These are phyloP conservation scores for Daldinia concentrica DNA, from an alignment of 495 filamentous ascomycete species.

Conservation along the genomic window DNA sequence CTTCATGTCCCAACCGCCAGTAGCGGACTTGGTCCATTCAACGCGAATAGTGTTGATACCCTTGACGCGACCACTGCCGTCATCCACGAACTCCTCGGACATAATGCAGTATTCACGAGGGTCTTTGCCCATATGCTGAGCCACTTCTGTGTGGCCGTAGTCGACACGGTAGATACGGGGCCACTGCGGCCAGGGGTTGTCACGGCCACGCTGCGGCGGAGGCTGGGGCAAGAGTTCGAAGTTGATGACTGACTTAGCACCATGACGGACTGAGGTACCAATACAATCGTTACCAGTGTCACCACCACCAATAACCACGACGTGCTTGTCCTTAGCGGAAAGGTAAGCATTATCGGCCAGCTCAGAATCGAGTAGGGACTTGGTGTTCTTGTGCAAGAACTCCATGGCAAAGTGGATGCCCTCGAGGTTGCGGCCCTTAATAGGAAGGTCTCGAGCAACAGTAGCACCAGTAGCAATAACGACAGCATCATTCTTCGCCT, in stretches of 20 bases:
- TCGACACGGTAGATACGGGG: constrained; percentile 98
- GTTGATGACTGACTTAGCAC: constrained; percentile 95
- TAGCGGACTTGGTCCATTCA: constrained; percentile 91
- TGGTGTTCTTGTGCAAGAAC: constrained; percentile 98
- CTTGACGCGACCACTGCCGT: constrained; percentile 87
- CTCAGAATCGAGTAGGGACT: constrained; percentile 94
- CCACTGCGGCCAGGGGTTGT: constrained; percentile 99
- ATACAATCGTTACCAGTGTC: constrained; percentile 99
- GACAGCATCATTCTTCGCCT: constrained; percentile 81
- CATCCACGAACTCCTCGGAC: constrained; percentile 97
- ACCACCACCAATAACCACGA: constrained; percentile 97
- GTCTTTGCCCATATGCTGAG: constrained; percentile 96
- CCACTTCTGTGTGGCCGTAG: constrained; percentile 96
- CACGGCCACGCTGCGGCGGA: constrained; percentile 89
- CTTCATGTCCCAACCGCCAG: constrained; percentile 99
- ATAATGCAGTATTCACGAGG: constrained; percentile 99
- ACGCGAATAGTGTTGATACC: constrained; percentile 98
- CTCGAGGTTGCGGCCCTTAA: constrained; percentile 87
- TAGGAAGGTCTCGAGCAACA: constrained; percentile 94
- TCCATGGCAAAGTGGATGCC: constrained; percentile 99
- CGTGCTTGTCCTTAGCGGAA: constrained; percentile 95
- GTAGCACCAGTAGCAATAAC: constrained; percentile 97
- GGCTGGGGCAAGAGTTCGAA: constrained; percentile 97
- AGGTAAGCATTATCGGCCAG: constrained; percentile 90
- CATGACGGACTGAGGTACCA: constrained; percentile 96